Percentiles rank a stretch among this genome's conserved stretches.
These are phyloP conservation scores for Sphaerobolus stellatus DNA, from an alignment of 1,284 basidiomycete genomes.

Conservation along the genomic window DNA sequence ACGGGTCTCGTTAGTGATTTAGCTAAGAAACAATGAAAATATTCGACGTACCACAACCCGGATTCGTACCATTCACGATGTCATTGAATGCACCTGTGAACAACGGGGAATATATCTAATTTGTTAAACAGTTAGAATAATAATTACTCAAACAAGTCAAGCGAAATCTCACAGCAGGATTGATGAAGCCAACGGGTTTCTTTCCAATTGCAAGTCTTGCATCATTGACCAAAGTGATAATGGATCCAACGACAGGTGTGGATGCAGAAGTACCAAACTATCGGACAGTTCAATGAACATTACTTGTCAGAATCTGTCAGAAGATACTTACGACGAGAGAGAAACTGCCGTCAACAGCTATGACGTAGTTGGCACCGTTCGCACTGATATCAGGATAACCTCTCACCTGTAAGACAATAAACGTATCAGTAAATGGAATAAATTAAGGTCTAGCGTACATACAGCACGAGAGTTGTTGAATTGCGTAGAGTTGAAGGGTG, in stretches of 20 bases:
- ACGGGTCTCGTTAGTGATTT: neutral
- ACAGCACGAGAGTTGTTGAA: constrained; percentile 32
- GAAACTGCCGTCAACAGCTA: constrained; percentile 21
- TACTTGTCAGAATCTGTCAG: constrained; percentile 15
- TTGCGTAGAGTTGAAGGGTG: constrained; percentile 26
- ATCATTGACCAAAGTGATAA: constrained; percentile 51
- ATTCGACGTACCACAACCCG: constrained; percentile 36
- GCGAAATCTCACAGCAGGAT: constrained; percentile 29
- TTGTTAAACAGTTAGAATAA: neutral
- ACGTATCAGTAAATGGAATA: constrained; percentile 1
- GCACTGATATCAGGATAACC: constrained; percentile 23
- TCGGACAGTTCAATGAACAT: constrained; percentile 22
- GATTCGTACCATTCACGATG: constrained; percentile 36
- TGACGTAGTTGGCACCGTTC: constrained; percentile 24
- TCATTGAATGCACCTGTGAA: constrained; percentile 35
- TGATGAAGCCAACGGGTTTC: constrained; percentile 40
- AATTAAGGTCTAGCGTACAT: constrained; percentile 13
- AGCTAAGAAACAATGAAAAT: neutral
- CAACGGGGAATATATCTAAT: constrained; percentile 25
- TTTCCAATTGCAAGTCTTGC: constrained; percentile 39
- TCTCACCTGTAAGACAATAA: constrained; percentile 7
- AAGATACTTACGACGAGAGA: neutral
- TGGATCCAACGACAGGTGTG: constrained; percentile 43
- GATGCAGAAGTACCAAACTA: constrained; percentile 40
- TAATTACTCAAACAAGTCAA: neutral